Conservation (phyloP, 768 basidiomycete species). For the Phanerochaete carnosa region DNA sequence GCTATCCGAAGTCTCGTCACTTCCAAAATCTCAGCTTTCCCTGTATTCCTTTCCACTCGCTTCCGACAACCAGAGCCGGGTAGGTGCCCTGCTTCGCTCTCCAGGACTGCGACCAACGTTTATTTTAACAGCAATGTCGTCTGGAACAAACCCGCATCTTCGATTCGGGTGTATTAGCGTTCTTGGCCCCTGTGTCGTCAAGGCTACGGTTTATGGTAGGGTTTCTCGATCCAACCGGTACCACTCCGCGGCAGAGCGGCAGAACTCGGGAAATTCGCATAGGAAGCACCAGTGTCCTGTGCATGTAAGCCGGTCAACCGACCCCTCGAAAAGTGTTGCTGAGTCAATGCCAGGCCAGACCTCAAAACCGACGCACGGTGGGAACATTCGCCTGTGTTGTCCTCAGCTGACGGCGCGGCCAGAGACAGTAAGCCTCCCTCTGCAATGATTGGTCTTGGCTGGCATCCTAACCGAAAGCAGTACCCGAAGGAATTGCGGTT, state of each 20-base stretch:
- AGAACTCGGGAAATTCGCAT: slow-evolving; percentile 38
- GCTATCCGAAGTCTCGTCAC: slow-evolving; percentile 25
- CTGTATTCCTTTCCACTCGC: slow-evolving; percentile 25
- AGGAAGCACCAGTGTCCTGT: slow-evolving; percentile 49
- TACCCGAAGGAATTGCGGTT: slow-evolving; percentile 49
- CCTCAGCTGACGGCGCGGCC: slow-evolving; percentile 38
- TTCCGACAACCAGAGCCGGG: neutral
- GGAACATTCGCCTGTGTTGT: slow-evolving; percentile 45
- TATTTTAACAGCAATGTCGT: slow-evolving; percentile 6
- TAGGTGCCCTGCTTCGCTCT: neutral
- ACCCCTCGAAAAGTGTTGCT: neutral
- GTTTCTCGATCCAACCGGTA: slow-evolving; percentile 45
- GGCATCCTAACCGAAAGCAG: slow-evolving; percentile 32
- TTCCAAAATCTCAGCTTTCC: slow-evolving; percentile 35
- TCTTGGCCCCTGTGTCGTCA: slow-evolving; percentile 37
- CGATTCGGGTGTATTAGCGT: slow-evolving; percentile 42
- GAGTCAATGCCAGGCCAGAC: slow-evolving; percentile 41
- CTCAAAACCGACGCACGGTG: slow-evolving; percentile 49
- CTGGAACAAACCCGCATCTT: slow-evolving; percentile 33
- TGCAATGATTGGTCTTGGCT: neutral
- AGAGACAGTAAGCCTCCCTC: slow-evolving; percentile 32
- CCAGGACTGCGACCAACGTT: neutral
- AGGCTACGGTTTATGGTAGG: slow-evolving; percentile 41
- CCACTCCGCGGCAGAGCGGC: slow-evolving; percentile 28
- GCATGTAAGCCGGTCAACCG: slow-evolving; percentile 41